A percentile compares a stretch with the other conserved stretches of the same genome.
These are phyloP conservation scores for Plasmopara viticola DNA, from an alignment of 352 stramenopile genomes.

Conservation along the genomic window DNA sequence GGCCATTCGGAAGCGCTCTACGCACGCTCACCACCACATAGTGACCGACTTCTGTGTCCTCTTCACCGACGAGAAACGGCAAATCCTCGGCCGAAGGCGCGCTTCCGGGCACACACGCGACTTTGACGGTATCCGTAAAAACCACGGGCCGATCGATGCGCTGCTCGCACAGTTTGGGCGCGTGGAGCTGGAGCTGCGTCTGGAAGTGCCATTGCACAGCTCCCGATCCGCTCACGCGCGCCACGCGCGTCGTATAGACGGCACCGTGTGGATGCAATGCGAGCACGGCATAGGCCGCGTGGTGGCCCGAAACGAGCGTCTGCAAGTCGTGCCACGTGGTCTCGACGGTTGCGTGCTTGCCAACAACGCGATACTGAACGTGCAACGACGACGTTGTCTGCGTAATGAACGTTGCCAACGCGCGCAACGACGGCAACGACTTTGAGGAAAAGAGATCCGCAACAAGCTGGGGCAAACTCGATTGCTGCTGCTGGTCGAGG, in stretches of 20 bases:
- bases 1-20: conserved; percentile 33
- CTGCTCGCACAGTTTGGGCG: conserved; percentile 39
- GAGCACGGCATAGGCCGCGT: conserved; percentile 59
- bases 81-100: conserved; percentile 32
- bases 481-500: conserved; percentile 30
- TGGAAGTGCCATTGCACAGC: conserved; percentile 61
- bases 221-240: conserved; percentile 39
- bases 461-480: too few species aligned
- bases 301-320: conserved; percentile 42
- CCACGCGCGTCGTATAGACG: conserved; percentile 42
- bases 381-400: conserved; percentile 46
- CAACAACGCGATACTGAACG: conserved; percentile 63
- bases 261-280: conserved; percentile 64
- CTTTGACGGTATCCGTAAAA: conserved; percentile 70
- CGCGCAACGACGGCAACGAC: too few species aligned
- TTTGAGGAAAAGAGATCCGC: too few species aligned
- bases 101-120: conserved; percentile 38
- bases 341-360: conserved; percentile 34
- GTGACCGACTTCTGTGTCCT: conserved; percentile 24
- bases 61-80: conserved; percentile 36
- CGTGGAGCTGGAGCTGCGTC: conserved; percentile 37
- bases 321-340: conserved; percentile 60
- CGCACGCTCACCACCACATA: conserved; percentile 72
- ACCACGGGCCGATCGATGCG: conserved; percentile 64
- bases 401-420: conserved; percentile 40